A percentile compares a stretch with the other conserved stretches of the same genome.
Conservation (phyloP, 148 eudicot species). For the Linanthus parryae region DNA sequence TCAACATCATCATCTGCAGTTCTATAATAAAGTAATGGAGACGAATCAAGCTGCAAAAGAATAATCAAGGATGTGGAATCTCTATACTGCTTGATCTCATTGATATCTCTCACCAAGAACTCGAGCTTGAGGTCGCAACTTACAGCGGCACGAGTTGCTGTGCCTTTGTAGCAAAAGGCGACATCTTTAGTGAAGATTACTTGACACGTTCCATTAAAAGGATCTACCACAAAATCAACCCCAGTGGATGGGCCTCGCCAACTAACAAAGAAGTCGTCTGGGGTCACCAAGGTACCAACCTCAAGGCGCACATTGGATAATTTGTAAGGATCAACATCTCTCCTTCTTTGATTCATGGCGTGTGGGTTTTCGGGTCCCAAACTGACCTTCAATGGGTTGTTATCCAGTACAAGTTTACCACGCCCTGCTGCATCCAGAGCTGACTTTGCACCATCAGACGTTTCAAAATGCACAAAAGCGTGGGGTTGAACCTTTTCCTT, state of each 20-base stretch:
- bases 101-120: constrained; percentile 67
- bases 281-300: constrained; percentile 48
- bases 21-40: constrained; percentile 65
- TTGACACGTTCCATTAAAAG: constrained; percentile 64
- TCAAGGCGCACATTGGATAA: constrained; percentile 44
- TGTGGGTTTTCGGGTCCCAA: constrained; percentile 67
- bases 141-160: constrained; percentile 30
- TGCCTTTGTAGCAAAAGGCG: constrained; percentile 48
- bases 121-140: constrained; percentile 68
- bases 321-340: constrained; percentile 37
- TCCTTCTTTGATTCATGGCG: constrained; percentile 54
- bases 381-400: constrained; percentile 41
- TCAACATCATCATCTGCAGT: constrained; percentile 86
- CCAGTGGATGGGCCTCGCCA: constrained; percentile 69
- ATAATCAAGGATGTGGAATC: constrained; percentile 36
- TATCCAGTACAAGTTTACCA: constrained; percentile 28
- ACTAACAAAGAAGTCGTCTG: constrained; percentile 50
- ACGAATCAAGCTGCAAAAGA: constrained; percentile 54
- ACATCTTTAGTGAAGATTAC: constrained; percentile 45
- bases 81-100: constrained; percentile 27
- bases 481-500: constrained; percentile 66
- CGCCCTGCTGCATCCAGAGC: constrained; percentile 46
- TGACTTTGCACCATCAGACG: constrained; percentile 31
- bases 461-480: constrained; percentile 77
- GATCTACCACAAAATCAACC: constrained; percentile 64